Percentiles rank a stretch among this genome's conserved stretches.
phyloP scores from a whole-genome alignment of 495 filamentous ascomycete species.

The Neurospora cerealis region DNA sequence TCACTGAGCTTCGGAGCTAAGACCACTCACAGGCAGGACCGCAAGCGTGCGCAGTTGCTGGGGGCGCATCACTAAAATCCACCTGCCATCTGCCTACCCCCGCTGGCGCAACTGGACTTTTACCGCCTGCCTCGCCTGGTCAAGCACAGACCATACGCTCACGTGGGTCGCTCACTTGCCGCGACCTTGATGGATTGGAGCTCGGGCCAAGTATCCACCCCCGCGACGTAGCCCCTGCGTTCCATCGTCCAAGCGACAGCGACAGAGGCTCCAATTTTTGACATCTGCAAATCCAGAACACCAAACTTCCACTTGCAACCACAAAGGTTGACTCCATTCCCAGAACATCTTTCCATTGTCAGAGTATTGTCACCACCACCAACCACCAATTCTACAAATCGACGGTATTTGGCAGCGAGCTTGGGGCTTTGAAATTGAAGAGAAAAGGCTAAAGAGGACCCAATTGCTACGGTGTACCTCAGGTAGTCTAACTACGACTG shows the following conservation, averaged over 20 bases:
- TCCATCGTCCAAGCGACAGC: background rate
- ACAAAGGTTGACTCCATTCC: background rate
- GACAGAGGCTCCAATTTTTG: background rate
- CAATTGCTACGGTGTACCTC: background rate
- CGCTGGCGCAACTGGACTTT: background rate
- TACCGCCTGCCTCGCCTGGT: background rate
- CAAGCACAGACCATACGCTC: background rate
- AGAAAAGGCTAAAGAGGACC: background rate
- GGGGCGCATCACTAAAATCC: background rate
- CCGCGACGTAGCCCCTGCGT: background rate
- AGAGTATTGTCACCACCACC: background rate
- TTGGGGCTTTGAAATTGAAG: background rate
- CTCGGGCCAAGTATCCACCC: background rate
- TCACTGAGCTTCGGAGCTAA: background rate
- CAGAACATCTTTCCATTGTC: background rate
- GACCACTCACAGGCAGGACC: background rate
- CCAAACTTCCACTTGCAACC: background rate
- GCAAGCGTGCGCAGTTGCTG: background rate
- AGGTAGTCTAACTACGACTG: background rate
- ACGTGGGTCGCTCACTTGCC: background rate
- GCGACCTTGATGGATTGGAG: background rate
- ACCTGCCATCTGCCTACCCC: background rate
- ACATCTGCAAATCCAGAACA: background rate
- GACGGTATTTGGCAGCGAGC: background rate
- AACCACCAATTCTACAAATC: background rate